phyloP scores from a whole-genome alignment of 306 rosid genomes.

The apple (Malus domestica) region ASM211411v1 NC_041789.1:32672001-32672500 shows the following conservation, averaged over 20 bases:
- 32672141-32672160: not conserved
- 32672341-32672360: not conserved
- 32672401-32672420: slow-evolving; percentile 7
- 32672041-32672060: not conserved
- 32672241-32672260: not conserved
- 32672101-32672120: not conserved
- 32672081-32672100: not conserved
- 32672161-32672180: not conserved
- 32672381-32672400: not conserved
- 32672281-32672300: not conserved
- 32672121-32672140: not conserved
- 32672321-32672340: not conserved
- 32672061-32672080: not conserved
- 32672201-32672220: not conserved
- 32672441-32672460: slow-evolving; percentile 95
- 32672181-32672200: not conserved
- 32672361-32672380: not conserved
- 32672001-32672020: not conserved
- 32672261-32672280: not conserved
- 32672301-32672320: not conserved
- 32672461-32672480: slow-evolving; percentile 90
- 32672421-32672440: slow-evolving; percentile 50
- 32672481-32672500: slow-evolving; percentile 79
- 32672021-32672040: not conserved
- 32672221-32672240: not conserved